These are phyloP conservation scores for Trypanosoma caninum DNA, from an alignment of 208 protist genomes.

Conservation along the genomic window DNA sequence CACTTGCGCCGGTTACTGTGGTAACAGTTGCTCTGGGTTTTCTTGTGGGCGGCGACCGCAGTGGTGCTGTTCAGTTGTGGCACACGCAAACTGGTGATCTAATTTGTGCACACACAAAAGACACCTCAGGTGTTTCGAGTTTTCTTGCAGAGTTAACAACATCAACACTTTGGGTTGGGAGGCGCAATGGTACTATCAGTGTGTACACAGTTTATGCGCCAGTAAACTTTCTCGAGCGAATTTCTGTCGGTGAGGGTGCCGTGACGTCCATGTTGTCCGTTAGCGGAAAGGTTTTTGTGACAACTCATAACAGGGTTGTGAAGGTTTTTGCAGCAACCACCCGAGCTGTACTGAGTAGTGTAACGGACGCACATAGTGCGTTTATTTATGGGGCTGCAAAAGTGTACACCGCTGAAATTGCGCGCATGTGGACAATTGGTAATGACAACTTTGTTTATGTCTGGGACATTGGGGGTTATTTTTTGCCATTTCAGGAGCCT, in stretches of 20 bases:
- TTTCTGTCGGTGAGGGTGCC: constrained; percentile 26
- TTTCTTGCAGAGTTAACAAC: constrained; percentile 56
- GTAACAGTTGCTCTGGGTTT: constrained; percentile 45
- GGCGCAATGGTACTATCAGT: constrained; percentile 56
- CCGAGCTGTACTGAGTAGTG: constrained; percentile 19
- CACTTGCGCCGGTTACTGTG: constrained; percentile 43
- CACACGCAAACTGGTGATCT: constrained; percentile 32
- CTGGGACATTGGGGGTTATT: constrained; percentile 44
- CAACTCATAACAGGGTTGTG: constrained; percentile 44
- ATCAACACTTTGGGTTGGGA: constrained; percentile 58
- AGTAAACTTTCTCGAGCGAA: neutral
- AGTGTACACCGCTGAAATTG: constrained; percentile 41
- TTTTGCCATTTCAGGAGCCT: constrained; percentile 27
- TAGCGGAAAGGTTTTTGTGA: constrained; percentile 55
- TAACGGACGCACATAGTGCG: constrained; percentile 26
- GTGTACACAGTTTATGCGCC: constrained; percentile 36
- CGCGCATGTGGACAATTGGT: constrained; percentile 60
- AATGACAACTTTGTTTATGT: constrained; percentile 40
- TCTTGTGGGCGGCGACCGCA: constrained; percentile 48
- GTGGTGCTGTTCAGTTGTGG: constrained; percentile 57
- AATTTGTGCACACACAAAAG: constrained; percentile 30
- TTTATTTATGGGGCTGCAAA: constrained; percentile 54
- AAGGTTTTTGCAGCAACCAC: constrained; percentile 42
- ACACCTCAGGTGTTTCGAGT: constrained; percentile 37
- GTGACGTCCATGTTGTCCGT: constrained; percentile 57